Evolutionary conservation across 2,329 filamentous ascomycete species (phyloP).

Genomic region (Myriosclerotinia duriaeana): DNA sequence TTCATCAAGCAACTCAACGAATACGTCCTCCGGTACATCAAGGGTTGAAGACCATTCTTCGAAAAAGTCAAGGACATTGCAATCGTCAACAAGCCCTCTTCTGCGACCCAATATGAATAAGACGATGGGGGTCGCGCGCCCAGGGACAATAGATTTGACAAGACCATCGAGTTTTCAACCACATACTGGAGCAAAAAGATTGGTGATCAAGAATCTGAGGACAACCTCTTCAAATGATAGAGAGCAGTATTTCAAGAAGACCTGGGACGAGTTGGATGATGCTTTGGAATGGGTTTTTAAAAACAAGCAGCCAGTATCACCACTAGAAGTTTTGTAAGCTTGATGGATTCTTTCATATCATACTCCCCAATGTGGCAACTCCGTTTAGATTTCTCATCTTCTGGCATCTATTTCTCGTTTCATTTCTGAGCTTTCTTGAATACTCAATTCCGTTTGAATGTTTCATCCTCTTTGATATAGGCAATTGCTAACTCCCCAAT

Average conservation of each 20-base stretch:
- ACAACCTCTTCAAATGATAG: slow-evolving; percentile 59
- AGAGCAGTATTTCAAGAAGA: slow-evolving; percentile 74
- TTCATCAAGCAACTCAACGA: slow-evolving; percentile 21
- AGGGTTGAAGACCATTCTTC: slow-evolving; percentile 42
- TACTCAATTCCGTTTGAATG: background rate
- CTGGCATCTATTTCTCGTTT: background rate
- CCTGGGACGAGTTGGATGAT: slow-evolving; percentile 70
- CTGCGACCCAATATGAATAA: slow-evolving; percentile 34
- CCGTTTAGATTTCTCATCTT: background rate
- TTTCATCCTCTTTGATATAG: background rate
- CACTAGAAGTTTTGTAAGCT: slow-evolving; percentile 70
- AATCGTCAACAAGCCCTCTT: slow-evolving; percentile 43
- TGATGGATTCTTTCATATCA: background rate
- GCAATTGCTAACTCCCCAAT: background rate
- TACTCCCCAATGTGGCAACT: background rate
- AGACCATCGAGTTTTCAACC: slow-evolving; percentile 58
- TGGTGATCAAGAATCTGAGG: slow-evolving; percentile 91
- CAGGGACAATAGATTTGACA: slow-evolving; percentile 35
- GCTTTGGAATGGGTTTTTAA: slow-evolving; percentile 74
- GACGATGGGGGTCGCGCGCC: slow-evolving; percentile 26
- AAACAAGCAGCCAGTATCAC: slow-evolving; percentile 60
- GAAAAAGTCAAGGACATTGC: slow-evolving; percentile 76
- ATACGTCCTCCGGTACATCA: background rate
- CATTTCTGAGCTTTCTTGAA: background rate
- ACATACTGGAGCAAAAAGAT: slow-evolving; percentile 74